These are phyloP conservation scores for Mrakia blollopis DNA, from an alignment of 768 basidiomycete species.

Conservation along the genomic window DNA sequence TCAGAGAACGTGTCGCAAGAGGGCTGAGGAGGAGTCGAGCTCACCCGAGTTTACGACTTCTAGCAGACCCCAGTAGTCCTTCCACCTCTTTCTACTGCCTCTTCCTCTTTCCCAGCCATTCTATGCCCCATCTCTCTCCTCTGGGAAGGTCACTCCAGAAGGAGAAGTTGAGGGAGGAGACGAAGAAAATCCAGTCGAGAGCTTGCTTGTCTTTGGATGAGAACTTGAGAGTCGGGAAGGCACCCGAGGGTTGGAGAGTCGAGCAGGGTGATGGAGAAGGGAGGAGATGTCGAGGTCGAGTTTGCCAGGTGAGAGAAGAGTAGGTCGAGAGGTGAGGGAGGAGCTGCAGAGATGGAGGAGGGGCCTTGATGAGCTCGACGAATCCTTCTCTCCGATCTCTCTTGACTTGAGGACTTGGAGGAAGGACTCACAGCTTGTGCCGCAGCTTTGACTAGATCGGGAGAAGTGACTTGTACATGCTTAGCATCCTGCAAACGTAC, in stretches of 20 bases:
- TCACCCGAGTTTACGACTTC: conserved; percentile 76
- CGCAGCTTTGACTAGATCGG: not conserved
- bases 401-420: no score
- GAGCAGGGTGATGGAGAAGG: conserved; percentile 62
- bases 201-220: conserved; percentile 41
- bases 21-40: not conserved
- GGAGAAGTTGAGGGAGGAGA: conserved; percentile 78
- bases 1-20: not conserved
- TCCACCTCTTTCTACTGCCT: conserved; percentile 53
- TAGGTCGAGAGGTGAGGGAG: conserved; percentile 48
- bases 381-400: not conserved
- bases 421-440: not conserved
- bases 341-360: not conserved
- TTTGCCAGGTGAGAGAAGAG: conserved; percentile 74
- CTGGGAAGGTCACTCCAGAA: conserved; percentile 76
- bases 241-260: conserved; percentile 53
- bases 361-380: not conserved
- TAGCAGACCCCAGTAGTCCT: conserved; percentile 83
- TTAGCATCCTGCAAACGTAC: not conserved
- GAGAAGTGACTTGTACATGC: not conserved
- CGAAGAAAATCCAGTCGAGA: conserved; percentile 82
- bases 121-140: conserved; percentile 60
- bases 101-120: conserved; percentile 56
- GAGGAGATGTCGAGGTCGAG: conserved; percentile 66
- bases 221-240: conserved; percentile 16